phyloP scores from a whole-genome alignment of 1,139 yeast genomes.

The Yamadazyma sp. region DNA sequence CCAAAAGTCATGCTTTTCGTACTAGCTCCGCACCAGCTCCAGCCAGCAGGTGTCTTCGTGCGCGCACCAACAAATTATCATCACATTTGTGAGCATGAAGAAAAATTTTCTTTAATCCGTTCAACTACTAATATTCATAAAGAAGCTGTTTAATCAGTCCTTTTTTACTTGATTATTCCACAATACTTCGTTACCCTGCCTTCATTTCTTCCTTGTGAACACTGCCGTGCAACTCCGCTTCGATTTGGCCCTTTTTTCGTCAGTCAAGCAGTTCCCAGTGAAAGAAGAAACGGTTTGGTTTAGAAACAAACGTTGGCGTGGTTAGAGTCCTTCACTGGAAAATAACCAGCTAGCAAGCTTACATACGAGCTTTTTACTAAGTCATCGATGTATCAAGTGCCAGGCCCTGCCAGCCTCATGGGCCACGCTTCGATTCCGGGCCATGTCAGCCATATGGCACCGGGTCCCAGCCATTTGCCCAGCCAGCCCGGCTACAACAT shows the following conservation, averaged over 20 bases:
- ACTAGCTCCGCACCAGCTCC: too few relatives aligned
- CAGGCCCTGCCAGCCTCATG: not conserved
- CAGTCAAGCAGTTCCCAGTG: not conserved
- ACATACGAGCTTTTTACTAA: constrained; percentile 41
- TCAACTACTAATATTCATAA: not conserved
- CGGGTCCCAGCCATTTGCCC: too few relatives aligned
- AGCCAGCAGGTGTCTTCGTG: too few relatives aligned
- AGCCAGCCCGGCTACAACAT: constrained; percentile 16
- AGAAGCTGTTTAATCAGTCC: constrained; percentile 2
- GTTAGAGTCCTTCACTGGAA: constrained; percentile 7
- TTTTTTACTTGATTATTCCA: not conserved
- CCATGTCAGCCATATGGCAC: too few relatives aligned
- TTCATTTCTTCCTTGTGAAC: not conserved
- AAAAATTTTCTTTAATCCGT: not conserved
- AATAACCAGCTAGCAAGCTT: not conserved
- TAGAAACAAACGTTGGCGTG: not conserved
- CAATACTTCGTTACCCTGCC: not conserved
- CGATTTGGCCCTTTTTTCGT: too few relatives aligned
- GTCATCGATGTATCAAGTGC: constrained; percentile 24
- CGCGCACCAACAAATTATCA: too few relatives aligned
- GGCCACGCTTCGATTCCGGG: not conserved
- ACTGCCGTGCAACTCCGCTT: too few relatives aligned
- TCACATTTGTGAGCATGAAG: not conserved
- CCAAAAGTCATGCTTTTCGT: too few relatives aligned
- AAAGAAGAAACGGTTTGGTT: not conserved